Evolutionary conservation across 2,329 filamentous ascomycete species (phyloP).

Genomic region (Neurospora crassa): DNA sequence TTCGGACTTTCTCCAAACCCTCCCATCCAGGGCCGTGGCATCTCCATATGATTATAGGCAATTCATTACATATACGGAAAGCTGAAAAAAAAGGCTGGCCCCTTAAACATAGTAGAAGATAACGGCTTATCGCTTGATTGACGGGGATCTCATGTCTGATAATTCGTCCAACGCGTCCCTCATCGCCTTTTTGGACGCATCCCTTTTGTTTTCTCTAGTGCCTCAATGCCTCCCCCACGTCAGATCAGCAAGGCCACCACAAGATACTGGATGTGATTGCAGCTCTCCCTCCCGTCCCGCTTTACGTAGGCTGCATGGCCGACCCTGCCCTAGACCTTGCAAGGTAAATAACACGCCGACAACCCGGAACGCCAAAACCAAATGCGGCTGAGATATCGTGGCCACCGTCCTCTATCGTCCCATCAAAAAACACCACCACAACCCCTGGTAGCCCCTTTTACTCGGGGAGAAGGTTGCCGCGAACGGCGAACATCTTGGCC

Average conservation of each 20-base stretch:
- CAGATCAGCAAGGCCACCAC: neutral
- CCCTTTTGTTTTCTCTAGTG: neutral
- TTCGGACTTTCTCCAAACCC: neutral
- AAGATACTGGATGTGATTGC: neutral
- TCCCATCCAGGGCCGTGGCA: neutral
- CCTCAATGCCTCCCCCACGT: neutral
- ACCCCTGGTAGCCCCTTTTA: slow-evolving; percentile 15
- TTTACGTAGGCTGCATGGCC: slow-evolving; percentile 10
- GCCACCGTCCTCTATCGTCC: slow-evolving; percentile 2
- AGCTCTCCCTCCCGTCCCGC: neutral
- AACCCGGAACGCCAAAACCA: slow-evolving; percentile 19
- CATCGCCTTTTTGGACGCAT: neutral
- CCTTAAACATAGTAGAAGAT: neutral
- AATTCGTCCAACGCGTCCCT: neutral
- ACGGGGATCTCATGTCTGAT: neutral
- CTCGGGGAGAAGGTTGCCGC: slow-evolving; percentile 57
- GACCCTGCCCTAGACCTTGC: slow-evolving; percentile 8
- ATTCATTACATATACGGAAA: slow-evolving; percentile 1
- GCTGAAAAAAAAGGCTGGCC: neutral
- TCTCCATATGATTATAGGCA: neutral
- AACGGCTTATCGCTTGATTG: neutral
- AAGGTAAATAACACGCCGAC: slow-evolving; percentile 17
- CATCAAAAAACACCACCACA: neutral
- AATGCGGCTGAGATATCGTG: slow-evolving; percentile 16
- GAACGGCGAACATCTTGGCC: slow-evolving; percentile 96